Evolutionary conservation across 352 stramenopile genomes (phyloP), one percentile per base, ranked within the genome.

Genomic region (Phytophthora melonis): DNA sequence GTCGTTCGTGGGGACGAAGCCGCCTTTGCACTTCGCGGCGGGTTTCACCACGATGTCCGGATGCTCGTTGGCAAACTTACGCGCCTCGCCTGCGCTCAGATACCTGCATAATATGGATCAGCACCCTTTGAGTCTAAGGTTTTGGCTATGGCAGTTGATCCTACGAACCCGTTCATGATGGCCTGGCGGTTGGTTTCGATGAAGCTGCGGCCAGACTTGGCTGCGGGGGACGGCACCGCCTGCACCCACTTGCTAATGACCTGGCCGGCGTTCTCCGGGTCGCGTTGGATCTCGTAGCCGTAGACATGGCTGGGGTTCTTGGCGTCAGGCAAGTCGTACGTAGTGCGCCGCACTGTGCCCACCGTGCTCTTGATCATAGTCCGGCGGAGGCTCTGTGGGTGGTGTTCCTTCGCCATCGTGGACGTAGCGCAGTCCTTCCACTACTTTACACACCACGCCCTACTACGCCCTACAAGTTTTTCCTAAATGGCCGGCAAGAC

Each of bases 361-460:
- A 95, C 83, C 1, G 86, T 93, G 74, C 75, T 86, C 78, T 95
- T 94, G 79, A 95, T 79, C 84, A 95, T 93, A 60, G 88, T 93
- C 19, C 88, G 84, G n/a, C 87, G 87, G 82, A 95, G 55, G 27
- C 63, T 81, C 19, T 72, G 70, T 47, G 82, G 61, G 47, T 83
- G 76, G 18, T 63, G 55, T 18, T 80, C 69, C 63, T 80, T 81
- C 14, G 69, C 23, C 74, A 80, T 74, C 5, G 21, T 70, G 36
- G 19, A 36, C 30, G 30, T 6, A 34, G 13, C 36, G 6, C 34
- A 41, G 34, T 41, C 59, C 30, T 19, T 9, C 21, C 23, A 25
- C 23, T 18, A 36, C 21, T 56, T 39, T 11, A 39, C 7, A 23
- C 49, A 18, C 11, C 53, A 58, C 19, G 1, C 19, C 18, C 10